phyloP scores from a whole-genome alignment of 352 stramenopile genomes.

The Globisporangium iwayamae region DNA sequence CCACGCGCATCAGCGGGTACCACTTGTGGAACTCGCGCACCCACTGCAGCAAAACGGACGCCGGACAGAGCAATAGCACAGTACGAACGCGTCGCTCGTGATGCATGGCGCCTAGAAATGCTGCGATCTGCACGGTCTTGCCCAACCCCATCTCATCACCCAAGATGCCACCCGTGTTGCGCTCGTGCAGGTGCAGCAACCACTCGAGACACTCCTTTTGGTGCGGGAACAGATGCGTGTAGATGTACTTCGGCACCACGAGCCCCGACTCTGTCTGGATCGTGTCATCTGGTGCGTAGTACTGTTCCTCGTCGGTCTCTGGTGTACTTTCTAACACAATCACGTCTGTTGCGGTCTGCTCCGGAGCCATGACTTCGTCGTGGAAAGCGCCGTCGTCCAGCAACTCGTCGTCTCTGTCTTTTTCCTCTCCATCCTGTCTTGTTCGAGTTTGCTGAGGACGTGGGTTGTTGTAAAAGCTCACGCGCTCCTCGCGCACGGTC shows the following conservation, averaged over 20 bases:
- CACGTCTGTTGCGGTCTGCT: slow-evolving; percentile 5
- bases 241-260: slow-evolving; percentile 62
- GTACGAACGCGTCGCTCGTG: slow-evolving; percentile 47
- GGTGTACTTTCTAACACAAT: background rate
- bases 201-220: slow-evolving; percentile 95
- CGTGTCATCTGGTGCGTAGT: slow-evolving; percentile 48
- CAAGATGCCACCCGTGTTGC: slow-evolving; percentile 96
- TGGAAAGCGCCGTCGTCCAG: slow-evolving; percentile 37
- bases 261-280: slow-evolving; percentile 64
- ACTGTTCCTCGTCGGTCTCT: slow-evolving; percentile 11
- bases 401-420: slow-evolving; percentile 5
- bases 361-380: slow-evolving; percentile 18
- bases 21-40: slow-evolving; percentile 94
- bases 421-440: slow-evolving; percentile 9
- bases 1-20: slow-evolving; percentile 84
- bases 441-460: background rate
- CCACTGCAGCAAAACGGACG: slow-evolving; percentile 96
- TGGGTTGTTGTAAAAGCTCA: slow-evolving; percentile 50
- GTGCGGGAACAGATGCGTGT: slow-evolving; percentile 89
- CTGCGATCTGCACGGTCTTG: slow-evolving; percentile 95
- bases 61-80: slow-evolving; percentile 93
- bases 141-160: slow-evolving; percentile 95
- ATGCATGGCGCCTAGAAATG: slow-evolving; percentile 81
- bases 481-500: slow-evolving; percentile 20
- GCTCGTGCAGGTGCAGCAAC: slow-evolving; percentile 95